Base-by-base conservation (phyloP, 495 filamentous ascomycete species). In the Podospora pseudocomata region DNA sequence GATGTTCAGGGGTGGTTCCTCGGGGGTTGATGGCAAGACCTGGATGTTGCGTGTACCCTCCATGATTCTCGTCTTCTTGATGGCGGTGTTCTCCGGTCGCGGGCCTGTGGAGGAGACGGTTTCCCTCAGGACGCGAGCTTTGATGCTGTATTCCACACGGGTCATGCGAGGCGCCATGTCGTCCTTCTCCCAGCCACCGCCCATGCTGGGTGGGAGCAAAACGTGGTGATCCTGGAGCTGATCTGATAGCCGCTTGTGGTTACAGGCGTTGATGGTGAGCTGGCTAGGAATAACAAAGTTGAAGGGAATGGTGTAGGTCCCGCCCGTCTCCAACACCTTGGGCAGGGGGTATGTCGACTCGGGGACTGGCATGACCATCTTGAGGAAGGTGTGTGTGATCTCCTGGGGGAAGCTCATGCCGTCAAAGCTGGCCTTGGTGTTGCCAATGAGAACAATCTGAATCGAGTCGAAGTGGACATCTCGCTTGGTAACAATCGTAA, bases 111-210 rank as follows among this genome's bases (percentile, higher is more conserved):
- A 13, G 7, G 7, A 16, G 39, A 49, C 39, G n/a, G 77, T 71
- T 63, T 78, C 79, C 66, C 72, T 81, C 53, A 83, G 75, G 56
- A 86, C 78, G 39, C 81, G 83, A 3, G 84, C 90, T 67, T 88
- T 88, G 73, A 99, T 81, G 15, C 78, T 78, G 77, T 99, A 99
- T 27, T 86, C 79, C 58, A 99, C 85, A 39, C 83, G 86, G 27
- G 85, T 81, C 95, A 97, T 97, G 9, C 89, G 81, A 1, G 95
- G 94, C 0, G 92, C 78, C 78, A 95, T 83, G 73, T 98, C 96
- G 73, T 97, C 91, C 39, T 82, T 82, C n/a, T 80, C 75, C 70
- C 87, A 86, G 67, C 92, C 88, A 1, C 39, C 39, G 28, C 94
- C 94, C 63, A 97, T 75, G 16, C 86, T 92, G 2, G 95, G 94